Percentiles rank a stretch among this genome's conserved stretches.
These are phyloP conservation scores for Ophiostoma ulmi DNA, from an alignment of 2,329 filamentous ascomycete genomes.

Conservation along the genomic window DNA sequence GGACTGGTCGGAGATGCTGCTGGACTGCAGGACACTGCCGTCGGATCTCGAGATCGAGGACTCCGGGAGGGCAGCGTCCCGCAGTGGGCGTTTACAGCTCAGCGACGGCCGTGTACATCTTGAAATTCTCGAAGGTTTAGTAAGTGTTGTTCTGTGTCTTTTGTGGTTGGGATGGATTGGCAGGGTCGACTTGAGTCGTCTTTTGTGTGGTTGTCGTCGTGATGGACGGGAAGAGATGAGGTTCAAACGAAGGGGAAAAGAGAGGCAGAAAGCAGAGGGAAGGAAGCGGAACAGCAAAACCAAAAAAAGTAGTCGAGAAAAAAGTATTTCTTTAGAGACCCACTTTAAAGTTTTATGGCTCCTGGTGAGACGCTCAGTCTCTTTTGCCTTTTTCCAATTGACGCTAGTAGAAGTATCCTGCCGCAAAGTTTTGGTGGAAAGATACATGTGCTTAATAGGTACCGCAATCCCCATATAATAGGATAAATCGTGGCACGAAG, in stretches of 20 bases:
- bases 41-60: constrained; percentile 9
- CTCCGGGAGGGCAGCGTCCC: constrained; percentile 47
- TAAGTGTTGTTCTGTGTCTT: constrained; percentile 36
- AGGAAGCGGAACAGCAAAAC: constrained; percentile 7
- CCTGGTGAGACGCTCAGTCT: neutral
- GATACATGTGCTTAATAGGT: neutral
- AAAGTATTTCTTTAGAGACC: constrained; percentile 31
- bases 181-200: constrained; percentile 56
- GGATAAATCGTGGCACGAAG: neutral
- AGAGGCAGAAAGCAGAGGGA: constrained; percentile 15
- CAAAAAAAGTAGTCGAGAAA: constrained; percentile 9
- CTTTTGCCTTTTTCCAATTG: neutral
- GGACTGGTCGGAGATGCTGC: constrained; percentile 72
- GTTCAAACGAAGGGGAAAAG: constrained; percentile 27
- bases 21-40: constrained; percentile 65
- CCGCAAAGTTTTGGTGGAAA: neutral
- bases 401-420: neutral
- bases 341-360: constrained; percentile 27
- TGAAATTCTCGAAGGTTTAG: constrained; percentile 59
- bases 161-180: constrained; percentile 34
- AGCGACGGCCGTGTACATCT: constrained; percentile 73
- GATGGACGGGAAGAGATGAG: neutral
- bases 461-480: neutral
- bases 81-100: constrained; percentile 90
- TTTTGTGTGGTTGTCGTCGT: constrained; percentile 45